Base-by-base conservation (phyloP, 2,329 filamentous ascomycete genomes). In the Ophiostoma australiae region DNA sequence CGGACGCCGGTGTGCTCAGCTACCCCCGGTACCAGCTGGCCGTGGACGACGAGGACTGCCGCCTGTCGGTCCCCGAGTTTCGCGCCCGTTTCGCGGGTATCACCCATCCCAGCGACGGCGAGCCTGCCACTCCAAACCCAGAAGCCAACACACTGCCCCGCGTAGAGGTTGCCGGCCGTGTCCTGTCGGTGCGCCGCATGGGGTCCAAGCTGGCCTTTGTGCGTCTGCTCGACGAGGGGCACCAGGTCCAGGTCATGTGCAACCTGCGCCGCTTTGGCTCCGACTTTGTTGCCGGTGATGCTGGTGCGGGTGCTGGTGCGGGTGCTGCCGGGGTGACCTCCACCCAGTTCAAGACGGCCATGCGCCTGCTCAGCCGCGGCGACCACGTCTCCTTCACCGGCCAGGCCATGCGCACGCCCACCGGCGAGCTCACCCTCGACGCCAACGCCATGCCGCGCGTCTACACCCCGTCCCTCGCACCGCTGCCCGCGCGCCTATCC, bases 201-300 rank as follows among this genome's bases (percentile, higher is more conserved):
- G 90, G 94, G 75, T 89, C 87, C 75, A 92, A 91, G 80, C 88
- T 99, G 75, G 84, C 93, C 74, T 99, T 99, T 79, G 79, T 97
- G 75, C 91, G 95, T 80, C 82, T 98, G 68, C 84, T 89, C 75
- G 89, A 93, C 78, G 88, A 92, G 77, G 90, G 89, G 71, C 81
- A 88, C 75, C 87, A 85, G 74, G 80, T 96, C 44, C 95, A 99
- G 80, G 85, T 90, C 73, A 88, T 97, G 82, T 85, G 91, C 79
- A 91, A 91, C 79, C 84, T 89, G 86, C 84, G 73, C 74, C 73
- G 75, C 69, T 70, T 80, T 67, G 77, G 79, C 37, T 75, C 81
- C 61, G 78, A 78, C 48, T 58, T 58, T 58, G 23, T 58, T 15
- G 17, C 27, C 3, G 27, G 27, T 3, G 27, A 31, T 31, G 27